Evolutionary conservation across 345 rosid species (phyloP), one percentile per base, ranked within the genome.

Genomic region (Eucalyptus viminalis): DNA sequence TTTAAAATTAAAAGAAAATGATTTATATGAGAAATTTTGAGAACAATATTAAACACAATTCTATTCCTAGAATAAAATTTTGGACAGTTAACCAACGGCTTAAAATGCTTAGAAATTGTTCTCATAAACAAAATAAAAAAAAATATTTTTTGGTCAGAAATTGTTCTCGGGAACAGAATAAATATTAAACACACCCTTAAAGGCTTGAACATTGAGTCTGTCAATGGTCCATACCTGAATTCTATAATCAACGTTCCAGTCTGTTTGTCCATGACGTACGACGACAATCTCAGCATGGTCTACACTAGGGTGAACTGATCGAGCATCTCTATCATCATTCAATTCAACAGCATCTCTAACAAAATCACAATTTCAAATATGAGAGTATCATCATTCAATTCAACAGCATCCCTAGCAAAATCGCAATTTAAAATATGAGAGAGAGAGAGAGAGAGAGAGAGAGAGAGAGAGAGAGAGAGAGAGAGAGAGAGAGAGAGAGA

Each of bases 261-360:
- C 86, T 2, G 91, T 91, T 87, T 92, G 91, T 24, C 91, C 91
- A 81, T 89, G 93, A 86, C 88, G 88, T 45, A 91, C 89, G 43
- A 87, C 88, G 14, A 89, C 25, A 80, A 92, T 88, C 87, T 89
- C 90, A 7, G 93, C 80, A 80, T 31, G 76, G 81, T 87, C 88
- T 17, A 11, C 29, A 6, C 12, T 80, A n/a, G 51, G 31, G 69
- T 65, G 27, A 51, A 88, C 90, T 24, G 29, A 31, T 27, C n/a
- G 44, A 14, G 53, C 86, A 6, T 49, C 72, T 21, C 87, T 44
- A 25, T 58, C 17, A 80, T 53, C n/a, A 62, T 88, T 60, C 16
- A 54, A 43, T 21, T 56, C 86, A 47, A 43, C 80, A 34, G 53
- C 24, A 43, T 88, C 85, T 58, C 89, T 88, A 25, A 25, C 24